Conservation (phyloP, 495 filamentous ascomycete species). For the Neurospora hispaniola region DNA sequence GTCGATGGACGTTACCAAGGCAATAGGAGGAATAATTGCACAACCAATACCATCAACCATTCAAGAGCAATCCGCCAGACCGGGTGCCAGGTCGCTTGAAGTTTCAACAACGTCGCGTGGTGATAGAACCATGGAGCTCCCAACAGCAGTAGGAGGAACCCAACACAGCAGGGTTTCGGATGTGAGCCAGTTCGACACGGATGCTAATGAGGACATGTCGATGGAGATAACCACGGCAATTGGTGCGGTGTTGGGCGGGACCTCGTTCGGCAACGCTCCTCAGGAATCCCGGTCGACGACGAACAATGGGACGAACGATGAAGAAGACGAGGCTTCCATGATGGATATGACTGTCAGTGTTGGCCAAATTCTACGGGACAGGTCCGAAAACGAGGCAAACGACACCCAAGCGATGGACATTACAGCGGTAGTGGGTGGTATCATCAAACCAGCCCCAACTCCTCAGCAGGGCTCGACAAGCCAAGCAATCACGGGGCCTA, state of each 20-base stretch:
- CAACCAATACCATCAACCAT: slow-evolving; percentile 22
- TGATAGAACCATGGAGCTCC: slow-evolving; percentile 72
- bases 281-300: slow-evolving; percentile 19
- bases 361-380: slow-evolving; percentile 49
- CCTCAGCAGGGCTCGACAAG: slow-evolving; percentile 35
- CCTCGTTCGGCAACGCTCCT: slow-evolving; percentile 15
- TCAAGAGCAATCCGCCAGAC: slow-evolving; percentile 13
- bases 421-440: slow-evolving; percentile 47
- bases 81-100: slow-evolving; percentile 1
- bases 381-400: slow-evolving; percentile 27
- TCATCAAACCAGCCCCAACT: slow-evolving; percentile 30
- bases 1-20: slow-evolving; percentile 78
- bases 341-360: slow-evolving; percentile 71
- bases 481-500: slow-evolving; percentile 49
- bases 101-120: slow-evolving; percentile 18
- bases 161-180: slow-evolving; percentile 15
- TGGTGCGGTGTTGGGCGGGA: slow-evolving; percentile 47
- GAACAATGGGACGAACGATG: slow-evolving; percentile 17
- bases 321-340: slow-evolving; percentile 21
- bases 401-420: slow-evolving; percentile 49
- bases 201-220: slow-evolving; percentile 57
- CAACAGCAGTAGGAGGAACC: slow-evolving; percentile 61
- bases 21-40: slow-evolving; percentile 71
- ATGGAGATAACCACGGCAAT: slow-evolving; percentile 75
- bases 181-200: slow-evolving; percentile 19